Evolutionary conservation across 2,329 filamentous ascomycete species (phyloP), one percentile per base, ranked within the genome.

Genomic region (Neonectria sp.): DNA sequence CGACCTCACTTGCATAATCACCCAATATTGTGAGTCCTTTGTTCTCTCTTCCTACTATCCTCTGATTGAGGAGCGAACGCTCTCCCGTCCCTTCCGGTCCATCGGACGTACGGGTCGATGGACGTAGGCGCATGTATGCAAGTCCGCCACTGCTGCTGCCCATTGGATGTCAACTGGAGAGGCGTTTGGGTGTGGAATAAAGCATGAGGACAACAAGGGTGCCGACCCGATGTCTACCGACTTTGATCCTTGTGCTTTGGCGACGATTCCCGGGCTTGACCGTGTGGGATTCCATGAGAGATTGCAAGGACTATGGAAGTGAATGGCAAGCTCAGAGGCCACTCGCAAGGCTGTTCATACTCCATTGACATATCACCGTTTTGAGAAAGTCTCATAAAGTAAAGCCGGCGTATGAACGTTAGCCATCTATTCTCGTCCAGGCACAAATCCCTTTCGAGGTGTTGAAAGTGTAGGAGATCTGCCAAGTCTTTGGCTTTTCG

Each of bases 101-200:
- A 35, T 31, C 43, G 40, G 43, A 9, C 27, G 55, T 25, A 29
- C 45, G 13, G 31, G 13, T 21, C 25, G 21, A 53, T 59, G 6
- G 5, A 6, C 27, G 45, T 13, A 24, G 35, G 45, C 29, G 40
- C 45, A 37, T 29, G 25, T 31, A 55, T 55, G 40, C 24, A 61
- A 56, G 52, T 9, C 31, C 43, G 29, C 60, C 31, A 49, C 17
- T 25, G 24, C 43, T 45, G 25, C 3, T 33, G 31, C 35, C 25
- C 6, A 63, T 57, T 57, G 60, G 45, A 35, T 40, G 25, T n/a
- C 53, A 63, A 43, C 17, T 37, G n/a, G 21, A 55, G 52, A 61
- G 51, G 51, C 51, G 24, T 33, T 1, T 40, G 45, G 33, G 31
- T 56, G 53, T 43, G 40, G 35, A 48, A 24, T 37, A 51, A 9